Conservation (phyloP, 176 grass and related monocot genomes). For the Avena eriantha region DNA sequence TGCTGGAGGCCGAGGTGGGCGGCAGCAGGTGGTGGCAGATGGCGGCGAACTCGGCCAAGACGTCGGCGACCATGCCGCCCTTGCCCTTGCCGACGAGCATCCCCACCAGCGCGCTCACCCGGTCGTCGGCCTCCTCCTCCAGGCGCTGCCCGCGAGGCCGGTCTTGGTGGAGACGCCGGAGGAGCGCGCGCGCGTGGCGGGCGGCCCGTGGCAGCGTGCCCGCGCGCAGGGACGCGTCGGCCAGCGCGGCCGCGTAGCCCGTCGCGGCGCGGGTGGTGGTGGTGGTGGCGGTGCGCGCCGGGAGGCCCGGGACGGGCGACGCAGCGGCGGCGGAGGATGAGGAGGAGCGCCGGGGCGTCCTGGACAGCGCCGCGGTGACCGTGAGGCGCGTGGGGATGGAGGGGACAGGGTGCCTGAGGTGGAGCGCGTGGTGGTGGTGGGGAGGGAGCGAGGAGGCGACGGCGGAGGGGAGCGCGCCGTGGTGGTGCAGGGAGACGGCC, state of each 20-base stretch:
- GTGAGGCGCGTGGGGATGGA: not conserved
- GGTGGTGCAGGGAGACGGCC: constrained; percentile 51
- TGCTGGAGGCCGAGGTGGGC: not conserved
- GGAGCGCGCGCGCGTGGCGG: constrained; percentile 40
- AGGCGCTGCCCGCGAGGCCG: not conserved
- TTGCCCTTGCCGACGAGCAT: constrained; percentile 55
- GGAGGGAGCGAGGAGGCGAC: constrained; percentile 31
- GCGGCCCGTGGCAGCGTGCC: constrained; percentile 40
- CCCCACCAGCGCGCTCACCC: constrained; percentile 47
- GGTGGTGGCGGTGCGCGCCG: not conserved
- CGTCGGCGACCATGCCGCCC: constrained; percentile 43
- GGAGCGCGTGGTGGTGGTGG: not conserved
- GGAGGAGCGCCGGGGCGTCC: not conserved
- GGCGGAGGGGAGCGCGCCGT: constrained; percentile 8
- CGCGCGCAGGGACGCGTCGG: constrained; percentile 39
- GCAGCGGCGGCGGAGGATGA: not conserved
- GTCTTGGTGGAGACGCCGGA: not conserved
- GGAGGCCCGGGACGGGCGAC: not conserved
- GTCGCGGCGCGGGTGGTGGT: constrained; percentile 43
- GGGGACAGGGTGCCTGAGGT: not conserved
- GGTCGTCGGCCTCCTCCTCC: not conserved
- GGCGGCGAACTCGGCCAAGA: constrained; percentile 49
- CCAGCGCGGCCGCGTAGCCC: constrained; percentile 52
- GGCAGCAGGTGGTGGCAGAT: constrained; percentile 46
- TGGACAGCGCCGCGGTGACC: not conserved